Conservation (phyloP, 164 flowering plant genomes). For the Houttuynia cordata region DNA sequence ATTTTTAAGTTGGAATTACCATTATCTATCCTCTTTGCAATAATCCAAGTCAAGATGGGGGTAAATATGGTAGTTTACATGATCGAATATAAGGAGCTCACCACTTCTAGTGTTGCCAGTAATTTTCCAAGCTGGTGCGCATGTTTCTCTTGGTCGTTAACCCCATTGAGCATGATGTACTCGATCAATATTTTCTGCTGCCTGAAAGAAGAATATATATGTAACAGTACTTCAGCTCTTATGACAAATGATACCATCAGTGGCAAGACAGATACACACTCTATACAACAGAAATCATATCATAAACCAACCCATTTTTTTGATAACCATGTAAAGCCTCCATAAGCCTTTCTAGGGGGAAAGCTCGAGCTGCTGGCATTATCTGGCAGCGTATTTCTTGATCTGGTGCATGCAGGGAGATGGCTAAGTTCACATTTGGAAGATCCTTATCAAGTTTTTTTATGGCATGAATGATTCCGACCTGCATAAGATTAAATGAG, state of each 20-base stretch:
- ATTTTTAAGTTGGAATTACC: not conserved
- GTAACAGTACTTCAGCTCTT: not conserved
- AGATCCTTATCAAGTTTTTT: conserved; percentile 69
- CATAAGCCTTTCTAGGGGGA: conserved; percentile 84
- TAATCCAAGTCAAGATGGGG: not conserved
- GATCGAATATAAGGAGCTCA: conserved; percentile 17
- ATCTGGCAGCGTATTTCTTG: conserved; percentile 92
- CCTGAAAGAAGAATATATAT: conserved; percentile 26
- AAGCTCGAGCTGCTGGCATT: conserved; percentile 97
- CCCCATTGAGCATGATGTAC: conserved; percentile 95
- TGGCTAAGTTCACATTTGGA: conserved; percentile 88
- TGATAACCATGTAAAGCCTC: conserved; percentile 58
- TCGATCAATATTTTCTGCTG: conserved; percentile 88
- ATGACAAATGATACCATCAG: no score
- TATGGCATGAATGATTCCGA: conserved; percentile 86
- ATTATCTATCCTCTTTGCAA: not conserved
- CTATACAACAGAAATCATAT: no score
- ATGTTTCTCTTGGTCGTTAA: conserved; percentile 84
- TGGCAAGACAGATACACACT: no score
- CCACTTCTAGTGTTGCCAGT: conserved; percentile 80
- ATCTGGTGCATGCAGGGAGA: conserved; percentile 91
- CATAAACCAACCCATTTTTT: conserved; percentile 35
- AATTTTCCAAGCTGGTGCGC: conserved; percentile 85
- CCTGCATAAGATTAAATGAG: conserved; percentile 26
- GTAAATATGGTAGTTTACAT: not conserved